Evolutionary conservation across 345 rosid species (phyloP).

Genomic region (Sonneratia caseolaris): DNA sequence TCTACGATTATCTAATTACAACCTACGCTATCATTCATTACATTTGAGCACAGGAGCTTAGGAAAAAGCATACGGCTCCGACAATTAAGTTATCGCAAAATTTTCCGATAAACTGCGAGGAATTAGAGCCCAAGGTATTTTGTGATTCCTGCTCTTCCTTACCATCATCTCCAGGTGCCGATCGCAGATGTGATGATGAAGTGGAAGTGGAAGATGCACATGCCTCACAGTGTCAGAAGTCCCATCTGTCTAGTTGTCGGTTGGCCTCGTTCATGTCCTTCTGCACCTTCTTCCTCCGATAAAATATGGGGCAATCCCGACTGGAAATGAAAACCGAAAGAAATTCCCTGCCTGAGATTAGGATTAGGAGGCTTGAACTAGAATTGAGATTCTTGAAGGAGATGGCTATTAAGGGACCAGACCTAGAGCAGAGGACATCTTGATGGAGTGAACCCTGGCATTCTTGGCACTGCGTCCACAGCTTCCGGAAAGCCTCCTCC

Average conservation of each 20-base stretch:
- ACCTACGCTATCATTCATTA: too few relatives aligned
- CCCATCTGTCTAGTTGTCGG: conserved; percentile 76
- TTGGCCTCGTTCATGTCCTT: conserved; percentile 89
- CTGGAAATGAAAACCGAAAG: conserved; percentile 24
- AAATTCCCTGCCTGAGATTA: background rate
- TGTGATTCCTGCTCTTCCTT: background rate
- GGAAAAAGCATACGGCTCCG: background rate
- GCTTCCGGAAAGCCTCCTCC: conserved; percentile 72
- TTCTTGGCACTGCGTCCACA: conserved; percentile 97
- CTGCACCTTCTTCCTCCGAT: conserved; percentile 89
- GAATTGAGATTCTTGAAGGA: background rate
- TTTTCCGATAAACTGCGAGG: background rate
- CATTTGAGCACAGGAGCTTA: too few relatives aligned
- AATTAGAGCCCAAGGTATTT: background rate
- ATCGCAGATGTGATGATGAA: background rate
- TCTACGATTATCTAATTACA: too few relatives aligned
- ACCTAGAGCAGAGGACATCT: conserved; percentile 98
- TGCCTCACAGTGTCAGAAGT: conserved; percentile 22
- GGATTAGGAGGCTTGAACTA: background rate
- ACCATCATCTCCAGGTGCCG: background rate
- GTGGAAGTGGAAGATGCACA: background rate
- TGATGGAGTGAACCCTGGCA: conserved; percentile 99
- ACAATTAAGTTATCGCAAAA: background rate
- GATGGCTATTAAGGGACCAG: conserved; percentile 5
- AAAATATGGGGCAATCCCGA: conserved; percentile 97